Conservation (phyloP, 2,329 filamentous ascomycete species). For the Lasiodiplodia gonubiensis region DNA sequence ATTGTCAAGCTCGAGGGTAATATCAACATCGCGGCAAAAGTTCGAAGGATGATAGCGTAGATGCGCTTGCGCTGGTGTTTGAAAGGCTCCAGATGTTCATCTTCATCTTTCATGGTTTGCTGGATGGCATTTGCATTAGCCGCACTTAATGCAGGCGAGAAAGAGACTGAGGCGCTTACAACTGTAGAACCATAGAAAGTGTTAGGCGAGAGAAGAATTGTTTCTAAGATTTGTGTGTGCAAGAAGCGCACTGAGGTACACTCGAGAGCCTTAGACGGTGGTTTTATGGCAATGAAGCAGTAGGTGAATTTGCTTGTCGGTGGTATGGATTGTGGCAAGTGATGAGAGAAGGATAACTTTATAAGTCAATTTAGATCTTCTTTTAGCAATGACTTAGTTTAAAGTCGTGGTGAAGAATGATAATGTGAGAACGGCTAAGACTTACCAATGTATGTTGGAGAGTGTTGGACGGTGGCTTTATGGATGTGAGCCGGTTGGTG, state of each 20-base stretch:
- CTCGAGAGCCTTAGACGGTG: not conserved
- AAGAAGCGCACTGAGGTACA: not conserved
- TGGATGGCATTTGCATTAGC: too few relatives aligned
- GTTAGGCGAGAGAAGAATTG: too few relatives aligned
- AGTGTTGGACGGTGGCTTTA: conserved; percentile 7
- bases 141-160: too few relatives aligned
- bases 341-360: conserved; percentile 1
- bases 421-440: conserved; percentile 23
- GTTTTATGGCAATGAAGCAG: not conserved
- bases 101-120: too few relatives aligned
- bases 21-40: too few relatives aligned
- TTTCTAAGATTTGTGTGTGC: not conserved
- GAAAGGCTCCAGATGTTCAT: too few relatives aligned
- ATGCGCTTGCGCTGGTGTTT: too few relatives aligned
- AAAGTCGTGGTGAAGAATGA: conserved; percentile 16
- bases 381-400: conserved; percentile 8
- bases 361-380: not conserved
- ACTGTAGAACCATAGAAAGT: too few relatives aligned
- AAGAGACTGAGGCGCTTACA: too few relatives aligned
- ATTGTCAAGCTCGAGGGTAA: too few relatives aligned
- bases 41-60: too few relatives aligned
- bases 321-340: not conserved
- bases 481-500: conserved; percentile 12
- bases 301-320: conserved; percentile 17
- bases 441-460: conserved; percentile 3